A percentile compares a stretch with the other conserved stretches of the same genome.
Conservation (phyloP, 2,329 filamentous ascomycete genomes). For the Microascus cirrosus region DNA sequence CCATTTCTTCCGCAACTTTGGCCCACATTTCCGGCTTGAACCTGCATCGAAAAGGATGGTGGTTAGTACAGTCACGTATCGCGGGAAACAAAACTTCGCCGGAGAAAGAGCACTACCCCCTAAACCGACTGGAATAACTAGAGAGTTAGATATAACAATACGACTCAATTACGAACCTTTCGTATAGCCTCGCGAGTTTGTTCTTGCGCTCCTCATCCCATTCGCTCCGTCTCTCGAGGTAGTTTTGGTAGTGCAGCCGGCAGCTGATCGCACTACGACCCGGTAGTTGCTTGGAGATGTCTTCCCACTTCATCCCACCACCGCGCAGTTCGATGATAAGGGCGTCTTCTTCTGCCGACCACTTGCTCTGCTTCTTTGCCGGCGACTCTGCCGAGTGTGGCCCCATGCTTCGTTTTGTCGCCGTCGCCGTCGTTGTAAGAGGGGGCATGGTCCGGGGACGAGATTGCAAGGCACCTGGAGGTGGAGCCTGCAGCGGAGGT, state of each 20-base stretch:
- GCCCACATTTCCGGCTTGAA: conserved; percentile 99
- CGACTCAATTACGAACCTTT: conserved; percentile 52
- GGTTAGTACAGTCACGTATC: neutral
- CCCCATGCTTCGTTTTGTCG: conserved; percentile 37
- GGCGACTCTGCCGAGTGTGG: conserved; percentile 52
- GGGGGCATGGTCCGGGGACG: conserved; percentile 6
- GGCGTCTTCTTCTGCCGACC: conserved; percentile 89
- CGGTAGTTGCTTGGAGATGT: conserved; percentile 84
- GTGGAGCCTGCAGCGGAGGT: neutral
- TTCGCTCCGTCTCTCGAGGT: conserved; percentile 81
- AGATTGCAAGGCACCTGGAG: conserved; percentile 7
- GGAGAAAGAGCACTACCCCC: neutral
- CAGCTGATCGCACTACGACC: conserved; percentile 91
- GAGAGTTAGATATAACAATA: neutral
- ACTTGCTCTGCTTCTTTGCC: conserved; percentile 92
- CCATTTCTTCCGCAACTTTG: conserved; percentile 90
- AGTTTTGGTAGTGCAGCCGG: conserved; percentile 92
- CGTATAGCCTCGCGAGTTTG: conserved; percentile 86
- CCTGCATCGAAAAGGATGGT: conserved; percentile 31
- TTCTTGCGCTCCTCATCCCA: conserved; percentile 98
- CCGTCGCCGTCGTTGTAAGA: conserved; percentile 11
- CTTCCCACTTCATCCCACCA: conserved; percentile 95
- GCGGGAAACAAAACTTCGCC: neutral
- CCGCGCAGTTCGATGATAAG: conserved; percentile 85
- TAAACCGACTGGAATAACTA: neutral